Evolutionary conservation across 73 alveolate species (phyloP).

Genomic region (Uronychia binucleata): DNA sequence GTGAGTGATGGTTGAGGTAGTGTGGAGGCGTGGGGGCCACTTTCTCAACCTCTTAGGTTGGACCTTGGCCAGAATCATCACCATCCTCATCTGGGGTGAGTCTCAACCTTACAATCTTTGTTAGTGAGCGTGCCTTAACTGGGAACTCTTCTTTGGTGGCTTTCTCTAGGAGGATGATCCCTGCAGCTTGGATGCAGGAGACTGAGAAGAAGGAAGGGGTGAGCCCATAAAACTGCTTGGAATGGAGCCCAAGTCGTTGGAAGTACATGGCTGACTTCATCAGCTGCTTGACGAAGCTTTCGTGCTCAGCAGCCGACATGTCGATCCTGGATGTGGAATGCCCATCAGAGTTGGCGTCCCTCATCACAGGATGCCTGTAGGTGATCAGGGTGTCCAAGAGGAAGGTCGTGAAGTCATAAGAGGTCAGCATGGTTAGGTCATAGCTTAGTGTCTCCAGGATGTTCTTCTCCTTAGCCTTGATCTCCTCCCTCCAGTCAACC

Average conservation of each 20-base stretch:
- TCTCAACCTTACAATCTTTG: not conserved
- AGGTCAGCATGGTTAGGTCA: slow-evolving; percentile 37
- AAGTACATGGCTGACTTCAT: not conserved
- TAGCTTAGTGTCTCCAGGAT: slow-evolving; percentile 41
- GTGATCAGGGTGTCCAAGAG: slow-evolving; percentile 7
- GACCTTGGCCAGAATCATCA: not conserved
- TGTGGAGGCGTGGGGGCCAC: too few relatives aligned
- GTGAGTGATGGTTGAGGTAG: too few relatives aligned
- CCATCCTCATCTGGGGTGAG: not conserved
- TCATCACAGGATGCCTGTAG: not conserved
- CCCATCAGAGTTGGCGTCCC: not conserved
- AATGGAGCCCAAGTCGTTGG: not conserved
- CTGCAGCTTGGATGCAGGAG: not conserved
- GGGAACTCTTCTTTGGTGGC: not conserved
- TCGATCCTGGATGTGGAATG: not conserved
- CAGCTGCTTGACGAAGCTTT: not conserved
- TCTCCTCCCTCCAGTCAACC: slow-evolving; percentile 7
- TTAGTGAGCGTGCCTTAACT: not conserved
- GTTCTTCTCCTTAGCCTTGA: slow-evolving; percentile 47
- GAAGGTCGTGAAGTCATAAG: slow-evolving; percentile 57
- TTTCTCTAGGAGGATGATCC: not conserved
- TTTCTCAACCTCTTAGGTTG: not conserved
- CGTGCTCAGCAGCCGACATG: not conserved
- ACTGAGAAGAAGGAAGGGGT: not conserved
- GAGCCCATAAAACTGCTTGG: not conserved